A percentile compares a stretch with the other conserved stretches of the same genome.
Evolutionary conservation across 1,284 basidiomycete species (phyloP).

Genomic region (Coniferiporia weirii): DNA sequence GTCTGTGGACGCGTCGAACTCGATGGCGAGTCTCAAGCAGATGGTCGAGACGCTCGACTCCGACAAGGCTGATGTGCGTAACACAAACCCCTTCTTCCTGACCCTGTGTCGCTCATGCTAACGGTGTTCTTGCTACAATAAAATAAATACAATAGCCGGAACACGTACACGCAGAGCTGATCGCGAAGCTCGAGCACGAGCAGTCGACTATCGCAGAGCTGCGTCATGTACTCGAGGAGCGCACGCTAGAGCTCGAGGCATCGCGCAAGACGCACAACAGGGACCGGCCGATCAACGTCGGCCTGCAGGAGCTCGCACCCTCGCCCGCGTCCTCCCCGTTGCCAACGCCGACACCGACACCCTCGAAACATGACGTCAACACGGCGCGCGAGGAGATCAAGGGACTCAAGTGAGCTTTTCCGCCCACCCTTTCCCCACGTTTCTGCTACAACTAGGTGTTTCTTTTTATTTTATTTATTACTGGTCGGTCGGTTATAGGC

Average conservation of each 20-base stretch:
- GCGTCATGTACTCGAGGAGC: conserved; percentile 41
- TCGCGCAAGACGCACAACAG: conserved; percentile 53
- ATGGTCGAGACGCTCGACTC: conserved; percentile 26
- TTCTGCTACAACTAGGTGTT: background rate
- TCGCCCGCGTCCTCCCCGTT: conserved; percentile 5
- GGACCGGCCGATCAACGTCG: conserved; percentile 44
- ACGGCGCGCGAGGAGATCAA: conserved; percentile 59
- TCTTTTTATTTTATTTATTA: background rate
- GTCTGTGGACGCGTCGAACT: conserved; percentile 22
- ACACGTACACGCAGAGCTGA: conserved; percentile 25
- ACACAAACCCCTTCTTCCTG: too few species aligned
- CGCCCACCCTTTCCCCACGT: conserved; percentile 12
- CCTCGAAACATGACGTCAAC: conserved; percentile 49
- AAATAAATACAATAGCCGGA: conserved; percentile 26
- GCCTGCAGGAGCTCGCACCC: conserved; percentile 29
- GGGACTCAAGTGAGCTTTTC: conserved; percentile 61
- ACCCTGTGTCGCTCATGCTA: too few species aligned
- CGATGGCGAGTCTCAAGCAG: conserved; percentile 22
- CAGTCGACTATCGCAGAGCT: conserved; percentile 33
- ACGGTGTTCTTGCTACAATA: background rate
- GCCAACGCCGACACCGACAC: conserved; percentile 25
- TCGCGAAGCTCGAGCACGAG: conserved; percentile 34
- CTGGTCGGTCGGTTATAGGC: conserved; percentile 36
- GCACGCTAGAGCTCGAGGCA: conserved; percentile 46
- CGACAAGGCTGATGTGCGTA: conserved; percentile 33